Evolutionary conservation across 306 rosid genomes (phyloP).

Genomic region (Inga leiocalycina): DNA sequence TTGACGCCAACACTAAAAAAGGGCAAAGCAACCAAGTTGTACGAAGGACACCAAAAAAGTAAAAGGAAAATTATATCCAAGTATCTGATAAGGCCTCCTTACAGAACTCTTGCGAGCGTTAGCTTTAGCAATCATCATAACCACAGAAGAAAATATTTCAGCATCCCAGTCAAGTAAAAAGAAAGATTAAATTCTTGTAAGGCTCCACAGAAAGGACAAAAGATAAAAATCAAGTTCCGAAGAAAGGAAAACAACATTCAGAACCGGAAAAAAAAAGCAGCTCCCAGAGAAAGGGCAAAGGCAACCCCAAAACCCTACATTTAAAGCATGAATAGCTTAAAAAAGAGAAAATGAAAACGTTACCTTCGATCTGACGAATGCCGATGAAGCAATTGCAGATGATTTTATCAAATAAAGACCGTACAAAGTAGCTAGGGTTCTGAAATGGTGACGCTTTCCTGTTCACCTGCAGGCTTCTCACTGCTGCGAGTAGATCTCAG

Average conservation of each 20-base stretch:
- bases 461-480: constrained; percentile 43
- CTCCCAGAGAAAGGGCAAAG: not conserved
- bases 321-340: not conserved
- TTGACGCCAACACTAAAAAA: constrained; percentile 3
- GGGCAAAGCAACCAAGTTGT: not conserved
- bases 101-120: not conserved
- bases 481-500: constrained; percentile 61
- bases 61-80: not conserved
- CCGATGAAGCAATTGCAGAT: constrained; percentile 35
- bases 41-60: not conserved
- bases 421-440: constrained; percentile 49
- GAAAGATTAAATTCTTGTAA: constrained; percentile 41
- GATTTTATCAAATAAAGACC: constrained; percentile 15
- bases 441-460: constrained; percentile 38
- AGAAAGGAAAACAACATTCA: not conserved
- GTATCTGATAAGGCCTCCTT: not conserved
- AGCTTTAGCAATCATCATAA: not conserved
- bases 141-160: constrained; percentile 3
- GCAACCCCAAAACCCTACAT: not conserved
- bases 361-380: constrained; percentile 14
- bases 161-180: constrained; percentile 15
- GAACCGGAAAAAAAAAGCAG: not conserved
- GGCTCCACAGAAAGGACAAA: not conserved
- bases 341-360: not conserved
- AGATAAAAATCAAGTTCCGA: not conserved